Conservation (phyloP, 768 basidiomycete genomes). For the Piloderma croceum region DNA sequence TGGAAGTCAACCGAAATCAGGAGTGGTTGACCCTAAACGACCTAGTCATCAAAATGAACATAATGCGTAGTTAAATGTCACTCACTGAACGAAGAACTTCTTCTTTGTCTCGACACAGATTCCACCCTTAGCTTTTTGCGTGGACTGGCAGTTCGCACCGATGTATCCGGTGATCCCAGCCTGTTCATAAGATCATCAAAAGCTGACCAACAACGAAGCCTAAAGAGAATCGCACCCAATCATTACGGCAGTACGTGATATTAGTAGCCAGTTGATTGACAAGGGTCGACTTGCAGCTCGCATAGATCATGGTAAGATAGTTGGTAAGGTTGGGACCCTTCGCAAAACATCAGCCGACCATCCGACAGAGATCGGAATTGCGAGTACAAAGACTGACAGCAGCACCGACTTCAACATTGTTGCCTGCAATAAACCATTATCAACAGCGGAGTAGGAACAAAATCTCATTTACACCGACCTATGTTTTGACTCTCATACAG, state of each 20-base stretch:
- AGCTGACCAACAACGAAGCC: not conserved
- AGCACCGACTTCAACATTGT: conserved; percentile 27
- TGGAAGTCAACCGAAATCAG: no score
- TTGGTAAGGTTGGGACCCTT: conserved; percentile 31
- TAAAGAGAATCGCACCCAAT: conserved; percentile 34
- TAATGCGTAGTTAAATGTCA: conserved; percentile 6
- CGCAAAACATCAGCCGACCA: conserved; percentile 4
- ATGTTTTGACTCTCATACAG: conserved; percentile 42
- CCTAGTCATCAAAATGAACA: no score
- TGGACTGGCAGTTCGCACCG: conserved; percentile 41
- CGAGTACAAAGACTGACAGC: conserved; percentile 17
- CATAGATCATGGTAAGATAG: conserved; percentile 36
- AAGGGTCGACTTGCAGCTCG: conserved; percentile 42
- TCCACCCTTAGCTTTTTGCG: conserved; percentile 47
- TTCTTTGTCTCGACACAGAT: conserved; percentile 42
- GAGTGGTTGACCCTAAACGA: no score
- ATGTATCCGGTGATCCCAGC: conserved; percentile 36
- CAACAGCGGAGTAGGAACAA: not conserved
- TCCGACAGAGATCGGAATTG: not conserved
- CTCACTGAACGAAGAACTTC: conserved; percentile 46
- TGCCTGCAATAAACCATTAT: conserved; percentile 15
- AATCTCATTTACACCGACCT: conserved; percentile 22
- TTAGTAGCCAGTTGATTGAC: conserved; percentile 38
- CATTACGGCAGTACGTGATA: conserved; percentile 40
- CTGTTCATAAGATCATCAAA: conserved; percentile 14